Conservation (phyloP, 768 basidiomycete genomes). For the Trametopsis cervina region DNA sequence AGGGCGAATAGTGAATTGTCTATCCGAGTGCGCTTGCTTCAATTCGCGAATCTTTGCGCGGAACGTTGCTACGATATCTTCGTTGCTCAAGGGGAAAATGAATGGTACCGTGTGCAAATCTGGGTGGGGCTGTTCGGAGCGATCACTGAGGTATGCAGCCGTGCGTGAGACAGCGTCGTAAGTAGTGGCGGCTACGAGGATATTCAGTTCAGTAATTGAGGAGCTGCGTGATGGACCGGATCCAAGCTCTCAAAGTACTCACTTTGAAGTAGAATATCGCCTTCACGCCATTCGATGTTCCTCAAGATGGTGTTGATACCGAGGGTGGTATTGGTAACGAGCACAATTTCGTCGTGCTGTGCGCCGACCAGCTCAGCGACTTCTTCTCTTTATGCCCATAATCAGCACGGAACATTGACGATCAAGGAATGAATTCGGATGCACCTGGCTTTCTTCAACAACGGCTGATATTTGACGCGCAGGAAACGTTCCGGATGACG, state of each 20-base stretch:
- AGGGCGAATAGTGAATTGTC: constrained; percentile 12
- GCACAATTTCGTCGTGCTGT: constrained; percentile 49
- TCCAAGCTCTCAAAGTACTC: too few species aligned
- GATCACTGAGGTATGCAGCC: constrained; percentile 47
- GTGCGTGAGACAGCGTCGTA: constrained; percentile 50
- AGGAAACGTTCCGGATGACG: constrained; percentile 51
- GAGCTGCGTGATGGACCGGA: background rate
- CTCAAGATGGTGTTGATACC: constrained; percentile 61
- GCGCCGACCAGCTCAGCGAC: constrained; percentile 45
- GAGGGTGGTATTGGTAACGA: constrained; percentile 55
- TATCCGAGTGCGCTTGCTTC: constrained; percentile 14
- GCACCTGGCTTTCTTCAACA: constrained; percentile 8
- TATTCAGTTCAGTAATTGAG: background rate
- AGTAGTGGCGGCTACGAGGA: constrained; percentile 25
- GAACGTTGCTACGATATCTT: constrained; percentile 47
- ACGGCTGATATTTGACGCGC: constrained; percentile 24
- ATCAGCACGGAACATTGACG: too few species aligned
- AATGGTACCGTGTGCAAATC: constrained; percentile 41
- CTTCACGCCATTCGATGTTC: constrained; percentile 61
- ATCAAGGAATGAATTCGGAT: too few species aligned
- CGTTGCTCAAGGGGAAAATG: constrained; percentile 46
- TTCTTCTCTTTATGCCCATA: constrained; percentile 35
- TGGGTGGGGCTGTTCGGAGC: constrained; percentile 40
- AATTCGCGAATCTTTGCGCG: constrained; percentile 29
- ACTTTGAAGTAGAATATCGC: constrained; percentile 52